phyloP scores from a whole-genome alignment of 129 eudicot species.

The Pseudognaphalium luteoalbum region DNA sequence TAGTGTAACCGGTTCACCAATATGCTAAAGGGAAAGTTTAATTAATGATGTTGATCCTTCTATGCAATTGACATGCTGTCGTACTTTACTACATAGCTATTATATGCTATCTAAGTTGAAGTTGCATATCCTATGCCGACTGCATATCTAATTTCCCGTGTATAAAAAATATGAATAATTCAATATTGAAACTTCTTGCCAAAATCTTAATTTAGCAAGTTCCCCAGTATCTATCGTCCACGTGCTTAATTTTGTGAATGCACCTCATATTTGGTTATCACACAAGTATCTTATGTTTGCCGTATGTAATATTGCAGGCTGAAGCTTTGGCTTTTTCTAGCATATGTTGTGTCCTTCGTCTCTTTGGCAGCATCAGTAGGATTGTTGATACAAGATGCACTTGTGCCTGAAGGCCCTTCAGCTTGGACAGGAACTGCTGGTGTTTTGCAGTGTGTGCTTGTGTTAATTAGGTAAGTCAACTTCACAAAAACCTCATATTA shows the following conservation, averaged over 20 bases:
- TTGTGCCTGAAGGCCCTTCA: conserved; percentile 75
- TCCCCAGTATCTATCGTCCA: not conserved
- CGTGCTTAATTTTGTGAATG: not conserved
- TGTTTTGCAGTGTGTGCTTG: conserved; percentile 92
- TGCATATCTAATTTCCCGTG: not conserved
- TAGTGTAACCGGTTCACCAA: not conserved
- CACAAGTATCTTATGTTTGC: conserved; percentile 11
- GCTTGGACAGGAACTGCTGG: conserved; percentile 98
- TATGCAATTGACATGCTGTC: not conserved
- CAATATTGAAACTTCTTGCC: not conserved
- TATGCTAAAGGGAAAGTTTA: not conserved
- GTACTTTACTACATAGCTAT: not conserved
- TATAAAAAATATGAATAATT: too few species aligned
- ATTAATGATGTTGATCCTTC: not conserved
- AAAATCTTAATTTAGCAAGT: not conserved
- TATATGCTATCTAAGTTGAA: not conserved
- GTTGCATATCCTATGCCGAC: not conserved
- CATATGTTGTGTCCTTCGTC: conserved; percentile 88
- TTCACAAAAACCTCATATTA: not conserved
- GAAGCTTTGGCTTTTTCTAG: conserved; percentile 97
- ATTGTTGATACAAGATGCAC: conserved; percentile 87
- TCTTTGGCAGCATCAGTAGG: conserved; percentile 98
- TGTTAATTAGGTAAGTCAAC: conserved; percentile 65
- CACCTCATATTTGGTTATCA: not conserved
- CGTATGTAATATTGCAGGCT: conserved; percentile 52